Conservation (phyloP, 129 eudicot species). For the Flaveria bidentis region DNA sequence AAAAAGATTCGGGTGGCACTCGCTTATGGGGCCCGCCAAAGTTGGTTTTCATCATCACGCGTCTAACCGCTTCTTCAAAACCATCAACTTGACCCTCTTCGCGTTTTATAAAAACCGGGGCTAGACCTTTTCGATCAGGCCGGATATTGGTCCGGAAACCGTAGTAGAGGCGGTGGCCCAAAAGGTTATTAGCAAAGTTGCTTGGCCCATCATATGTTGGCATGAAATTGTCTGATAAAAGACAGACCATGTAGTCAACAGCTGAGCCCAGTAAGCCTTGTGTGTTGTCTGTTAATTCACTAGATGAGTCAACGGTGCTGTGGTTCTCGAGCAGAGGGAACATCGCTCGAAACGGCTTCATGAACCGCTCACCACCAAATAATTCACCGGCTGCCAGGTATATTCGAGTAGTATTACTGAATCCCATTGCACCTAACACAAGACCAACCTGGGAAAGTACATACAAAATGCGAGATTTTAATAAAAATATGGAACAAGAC, state of each 20-base stretch:
- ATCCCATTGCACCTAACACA: slow-evolving; percentile 80
- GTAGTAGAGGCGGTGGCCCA: slow-evolving; percentile 93
- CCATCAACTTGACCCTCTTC: slow-evolving; percentile 61
- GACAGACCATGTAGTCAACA: slow-evolving; percentile 98
- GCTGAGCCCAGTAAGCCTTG: slow-evolving; percentile 88
- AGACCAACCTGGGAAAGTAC: slow-evolving; percentile 72
- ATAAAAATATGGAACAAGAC: background rate
- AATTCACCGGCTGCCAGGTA: slow-evolving; percentile 93
- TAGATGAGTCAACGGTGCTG: slow-evolving; percentile 64
- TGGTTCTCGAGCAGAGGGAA: slow-evolving; percentile 90
- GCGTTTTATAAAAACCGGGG: slow-evolving; percentile 75
- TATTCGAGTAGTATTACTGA: slow-evolving; percentile 84
- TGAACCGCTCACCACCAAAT: slow-evolving; percentile 91
- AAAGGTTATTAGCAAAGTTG: slow-evolving; percentile 91
- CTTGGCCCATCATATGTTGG: slow-evolving; percentile 99
- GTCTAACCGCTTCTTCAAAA: slow-evolving; percentile 79
- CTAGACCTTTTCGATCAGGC: slow-evolving; percentile 88
- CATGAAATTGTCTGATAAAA: slow-evolving; percentile 90
- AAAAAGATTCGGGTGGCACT: slow-evolving; percentile 77
- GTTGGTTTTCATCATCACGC: slow-evolving; percentile 71
- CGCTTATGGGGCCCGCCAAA: slow-evolving; percentile 91
- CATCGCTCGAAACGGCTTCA: slow-evolving; percentile 79
- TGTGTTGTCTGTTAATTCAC: slow-evolving; percentile 66
- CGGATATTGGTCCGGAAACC: slow-evolving; percentile 83
- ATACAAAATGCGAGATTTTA: slow-evolving; percentile 21